These are phyloP conservation scores for Heteromeles arbutifolia DNA, from an alignment of 306 rosid species.

Conservation along the genomic window DNA sequence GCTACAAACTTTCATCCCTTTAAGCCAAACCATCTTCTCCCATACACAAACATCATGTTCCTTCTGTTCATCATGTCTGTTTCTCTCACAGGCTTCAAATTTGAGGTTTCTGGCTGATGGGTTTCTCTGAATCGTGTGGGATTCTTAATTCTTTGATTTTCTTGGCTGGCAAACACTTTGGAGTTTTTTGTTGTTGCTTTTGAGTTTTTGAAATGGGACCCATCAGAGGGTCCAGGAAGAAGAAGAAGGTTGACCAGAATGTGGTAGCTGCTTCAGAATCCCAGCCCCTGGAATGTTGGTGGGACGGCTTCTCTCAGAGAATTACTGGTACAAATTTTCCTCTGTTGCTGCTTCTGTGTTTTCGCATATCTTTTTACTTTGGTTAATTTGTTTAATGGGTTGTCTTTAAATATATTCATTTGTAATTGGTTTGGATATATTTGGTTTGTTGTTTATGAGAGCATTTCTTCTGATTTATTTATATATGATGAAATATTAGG, in stretches of 20 bases:
- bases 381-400: constrained; percentile 4
- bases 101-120: constrained; percentile 29
- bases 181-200: not conserved
- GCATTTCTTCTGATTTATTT: constrained; percentile 12
- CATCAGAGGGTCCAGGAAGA: constrained; percentile 72
- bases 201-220: constrained; percentile 63
- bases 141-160: constrained; percentile 27
- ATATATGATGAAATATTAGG: constrained; percentile 20
- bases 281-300: constrained; percentile 65
- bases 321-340: constrained; percentile 45
- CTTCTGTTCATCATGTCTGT: constrained; percentile 18
- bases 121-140: constrained; percentile 24
- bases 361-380: not conserved
- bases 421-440: constrained; percentile 13
- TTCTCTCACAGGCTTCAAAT: constrained; percentile 30
- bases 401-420: constrained; percentile 18
- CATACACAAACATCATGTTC: constrained; percentile 9
- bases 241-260: constrained; percentile 62
- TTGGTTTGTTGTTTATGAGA: constrained; percentile 17
- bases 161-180: not conserved
- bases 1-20: constrained; percentile 8
- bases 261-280: constrained; percentile 43
- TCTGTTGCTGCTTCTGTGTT: not conserved
- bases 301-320: constrained; percentile 70
- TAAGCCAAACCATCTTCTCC: constrained; percentile 2